Evolutionary conservation across 2,329 filamentous ascomycete genomes (phyloP), one percentile per base, ranked within the genome.

Genomic region (Ophiostoma populinum): DNA sequence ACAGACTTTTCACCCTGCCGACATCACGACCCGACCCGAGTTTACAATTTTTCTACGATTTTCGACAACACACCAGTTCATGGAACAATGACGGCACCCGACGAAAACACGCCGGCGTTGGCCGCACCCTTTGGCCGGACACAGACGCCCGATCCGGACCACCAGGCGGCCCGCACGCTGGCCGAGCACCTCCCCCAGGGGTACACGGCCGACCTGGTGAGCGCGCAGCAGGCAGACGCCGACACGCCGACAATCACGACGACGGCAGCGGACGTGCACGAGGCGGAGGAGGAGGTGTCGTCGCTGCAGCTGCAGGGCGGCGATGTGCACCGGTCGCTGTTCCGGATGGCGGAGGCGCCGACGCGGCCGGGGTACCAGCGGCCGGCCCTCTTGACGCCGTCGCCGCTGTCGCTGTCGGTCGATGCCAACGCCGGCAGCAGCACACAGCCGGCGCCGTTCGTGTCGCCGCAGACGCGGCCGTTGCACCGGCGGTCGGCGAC

Each of bases 251-350:
- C n/a, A n/a, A n/a, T n/a, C n/a, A n/a, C n/a, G n/a, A n/a, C n/a
- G n/a, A n/a, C n/a, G n/a, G 24, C 13, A 11, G 12, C 24, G 12
- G 21, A 22, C 24, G 32, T 33, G 11, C n/a, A 15, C 4, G 27
- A 28, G 10, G 10, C 32, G 11, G 22, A 34, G 11, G 37, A 32
- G 5, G 38, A 36, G 4, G 22, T 36, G 7, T 40, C 38, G 1
- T 85, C 80, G 0, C 58, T 85, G 35, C 70, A 62, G 39, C 61
- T 85, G 3, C 78, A 79, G 48, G 80, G 80, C 34, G 80, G 80
- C 26, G 80, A 86, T 47, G 76, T 86, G 16, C 79, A 85, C 50
- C 73, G 80, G 22, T 76, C 81, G 46, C 66, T 86, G 22, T 86
- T 80, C 63, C 78, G 71, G 49, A 73, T 82, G 46, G 43, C 43